These are phyloP conservation scores for Cenococcum geophilum DNA, from an alignment of 495 filamentous ascomycete genomes.

Conservation along the genomic window DNA sequence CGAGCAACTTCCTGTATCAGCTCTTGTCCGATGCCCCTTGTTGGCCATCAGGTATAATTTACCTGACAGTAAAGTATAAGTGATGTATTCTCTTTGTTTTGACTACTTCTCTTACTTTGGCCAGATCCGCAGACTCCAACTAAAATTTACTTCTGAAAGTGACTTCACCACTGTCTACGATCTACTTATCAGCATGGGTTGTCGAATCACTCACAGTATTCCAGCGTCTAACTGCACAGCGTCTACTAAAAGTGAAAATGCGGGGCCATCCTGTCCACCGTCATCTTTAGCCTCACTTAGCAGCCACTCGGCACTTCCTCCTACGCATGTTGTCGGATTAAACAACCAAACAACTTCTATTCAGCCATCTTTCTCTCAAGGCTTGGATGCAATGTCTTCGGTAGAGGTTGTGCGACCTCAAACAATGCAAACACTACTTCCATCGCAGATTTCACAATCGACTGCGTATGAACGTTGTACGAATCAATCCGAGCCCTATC, in stretches of 20 bases:
- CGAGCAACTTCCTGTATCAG: conserved; percentile 29
- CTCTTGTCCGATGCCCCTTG: conserved; percentile 20
- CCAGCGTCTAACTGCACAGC: background rate
- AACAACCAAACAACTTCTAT: background rate
- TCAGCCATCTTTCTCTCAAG: background rate
- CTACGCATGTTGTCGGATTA: background rate
- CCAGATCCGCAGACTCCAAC: conserved; percentile 44
- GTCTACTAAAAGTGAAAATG: background rate
- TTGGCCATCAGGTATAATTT: conserved; percentile 29
- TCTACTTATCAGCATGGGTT: conserved; percentile 34
- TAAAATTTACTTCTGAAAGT: conserved; percentile 38
- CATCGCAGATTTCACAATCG: background rate
- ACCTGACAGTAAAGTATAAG: conserved; percentile 20
- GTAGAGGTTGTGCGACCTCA: background rate
- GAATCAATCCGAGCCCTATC: too few species aligned
- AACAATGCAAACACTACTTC: background rate
- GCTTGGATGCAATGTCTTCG: background rate
- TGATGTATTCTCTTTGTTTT: background rate
- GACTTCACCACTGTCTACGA: conserved; percentile 37
- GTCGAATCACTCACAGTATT: conserved; percentile 27
- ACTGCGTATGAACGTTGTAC: too few species aligned
- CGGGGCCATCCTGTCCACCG: background rate
- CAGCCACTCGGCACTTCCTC: background rate
- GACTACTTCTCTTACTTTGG: background rate
- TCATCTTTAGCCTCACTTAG: background rate